phyloP scores from a whole-genome alignment of 768 basidiomycete genomes.

The Phanerodontia chrysosporium region DNA sequence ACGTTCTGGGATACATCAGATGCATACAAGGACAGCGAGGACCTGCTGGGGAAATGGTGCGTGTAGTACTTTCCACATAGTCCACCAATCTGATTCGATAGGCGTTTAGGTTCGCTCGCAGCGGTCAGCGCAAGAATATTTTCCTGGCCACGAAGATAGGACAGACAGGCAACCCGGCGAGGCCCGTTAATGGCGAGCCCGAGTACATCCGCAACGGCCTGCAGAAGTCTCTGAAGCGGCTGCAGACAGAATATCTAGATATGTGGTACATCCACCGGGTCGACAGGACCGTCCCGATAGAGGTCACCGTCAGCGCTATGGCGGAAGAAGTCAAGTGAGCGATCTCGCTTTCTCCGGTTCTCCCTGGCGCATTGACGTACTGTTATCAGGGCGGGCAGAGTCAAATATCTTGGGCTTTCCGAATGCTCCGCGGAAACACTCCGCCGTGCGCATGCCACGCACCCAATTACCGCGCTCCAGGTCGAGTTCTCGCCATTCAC shows the following conservation, averaged over 20 bases:
- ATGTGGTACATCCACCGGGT: constrained; percentile 21
- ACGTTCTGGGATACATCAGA: constrained; percentile 48
- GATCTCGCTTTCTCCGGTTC: neutral
- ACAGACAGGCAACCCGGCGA: neutral
- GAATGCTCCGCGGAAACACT: constrained; percentile 22
- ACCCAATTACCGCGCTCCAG: constrained; percentile 39
- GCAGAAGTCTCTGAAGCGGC: constrained; percentile 1
- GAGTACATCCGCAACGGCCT: constrained; percentile 2
- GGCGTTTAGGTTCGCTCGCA: constrained; percentile 51
- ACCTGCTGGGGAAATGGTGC: constrained; percentile 41
- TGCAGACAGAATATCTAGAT: constrained; percentile 7
- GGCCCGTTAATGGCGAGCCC: constrained; percentile 15
- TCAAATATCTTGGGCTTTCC: constrained; percentile 25
- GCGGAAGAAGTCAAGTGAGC: constrained; percentile 13
- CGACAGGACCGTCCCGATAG: neutral
- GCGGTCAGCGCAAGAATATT: constrained; percentile 45
- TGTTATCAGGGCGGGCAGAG: constrained; percentile 20
- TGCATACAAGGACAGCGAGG: constrained; percentile 39
- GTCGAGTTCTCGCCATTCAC: constrained; percentile 40
- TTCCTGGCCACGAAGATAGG: constrained; percentile 65
- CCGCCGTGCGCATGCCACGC: constrained; percentile 30
- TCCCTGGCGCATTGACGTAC: neutral
- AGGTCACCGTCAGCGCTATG: constrained; percentile 10
- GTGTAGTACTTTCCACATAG: too few species aligned
- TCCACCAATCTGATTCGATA: too few species aligned